Base-by-base conservation (phyloP, 2,329 filamentous ascomycete genomes). In the Huntiella moniliformis region DNA sequence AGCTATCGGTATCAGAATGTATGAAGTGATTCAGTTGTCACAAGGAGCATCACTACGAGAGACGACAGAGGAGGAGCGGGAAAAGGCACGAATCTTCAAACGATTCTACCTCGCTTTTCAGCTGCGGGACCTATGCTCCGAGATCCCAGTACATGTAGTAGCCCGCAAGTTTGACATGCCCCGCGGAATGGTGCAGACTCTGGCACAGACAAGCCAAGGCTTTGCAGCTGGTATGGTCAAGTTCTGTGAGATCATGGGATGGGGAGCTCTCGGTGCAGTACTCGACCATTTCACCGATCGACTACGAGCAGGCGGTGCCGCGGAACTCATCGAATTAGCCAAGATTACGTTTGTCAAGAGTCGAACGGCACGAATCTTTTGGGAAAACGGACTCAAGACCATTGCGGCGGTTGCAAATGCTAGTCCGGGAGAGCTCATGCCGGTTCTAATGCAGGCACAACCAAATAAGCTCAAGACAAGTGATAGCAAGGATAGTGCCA, bases 161-260 rank as follows among this genome's bases (percentile, higher is more conserved):
- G 77, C 81, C 18, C 66, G 67, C 12, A 83, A 82, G 55, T 87
- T 83, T 56, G 71, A 74, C 50, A 73, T 75, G 49, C 74, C 79
- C 6, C 71, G 82, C 15, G 82, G 81, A 1, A 68, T 71, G 4
- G 73, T 86, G 8, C 82, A 87, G 58, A 81, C 68, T 15, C 65
- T 86, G 1, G 73, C 79, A 2, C 79, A 84, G 54, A 80, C 77
- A 1, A 85, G 81, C 52, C 76, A 84, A 52, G 82, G 82, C 0
- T 87, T 86, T 55, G 82, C 80, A 3, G 78, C 79, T 2, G 80
- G 80, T 3, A 83, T 85, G 67, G 74, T 86, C 50, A 84, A 82
- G 52, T 86, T 86, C 55, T 86, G 81, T 55, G 70, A 83, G 52
- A 69, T 74, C 13, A 84, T 87, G 81, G 74, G 70, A 2, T 85